Evolutionary conservation across 208 protist species (phyloP).

Genomic region (Entamoeba invadens): DNA sequence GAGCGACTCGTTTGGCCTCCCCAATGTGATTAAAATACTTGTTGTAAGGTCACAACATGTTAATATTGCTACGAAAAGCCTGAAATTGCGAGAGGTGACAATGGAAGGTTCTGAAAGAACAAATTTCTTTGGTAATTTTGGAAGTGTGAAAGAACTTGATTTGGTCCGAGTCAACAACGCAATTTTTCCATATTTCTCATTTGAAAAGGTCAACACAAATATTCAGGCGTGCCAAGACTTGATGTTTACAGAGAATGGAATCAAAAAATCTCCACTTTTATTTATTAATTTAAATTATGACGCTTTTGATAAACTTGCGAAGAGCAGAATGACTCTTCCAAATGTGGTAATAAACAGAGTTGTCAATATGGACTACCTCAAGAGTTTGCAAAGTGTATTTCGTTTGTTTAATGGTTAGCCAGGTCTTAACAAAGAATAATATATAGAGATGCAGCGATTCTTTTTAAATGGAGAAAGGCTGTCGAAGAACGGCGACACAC

Average conservation of each 20-base stretch:
- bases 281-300: not conserved
- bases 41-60: not conserved
- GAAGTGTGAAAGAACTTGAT: not conserved
- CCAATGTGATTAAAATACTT: not conserved
- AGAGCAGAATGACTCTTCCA: not conserved
- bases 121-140: not conserved
- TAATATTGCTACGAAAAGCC: not conserved
- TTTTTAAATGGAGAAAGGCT: not conserved
- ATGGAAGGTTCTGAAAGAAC: not conserved
- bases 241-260: not conserved
- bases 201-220: not conserved
- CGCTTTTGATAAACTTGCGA: not conserved
- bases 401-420: not conserved
- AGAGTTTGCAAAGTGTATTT: not conserved
- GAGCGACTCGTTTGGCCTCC: not conserved
- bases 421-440: not conserved
- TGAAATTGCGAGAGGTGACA: not conserved
- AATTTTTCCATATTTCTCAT: not conserved
- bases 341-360: not conserved
- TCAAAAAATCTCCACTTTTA: not conserved
- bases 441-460: not conserved
- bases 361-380: not conserved
- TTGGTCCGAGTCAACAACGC: not conserved
- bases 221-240: not conserved
- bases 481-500: not conserved